phyloP scores from a whole-genome alignment of 148 eudicot species.

The Rhododendron simsii region DNA sequence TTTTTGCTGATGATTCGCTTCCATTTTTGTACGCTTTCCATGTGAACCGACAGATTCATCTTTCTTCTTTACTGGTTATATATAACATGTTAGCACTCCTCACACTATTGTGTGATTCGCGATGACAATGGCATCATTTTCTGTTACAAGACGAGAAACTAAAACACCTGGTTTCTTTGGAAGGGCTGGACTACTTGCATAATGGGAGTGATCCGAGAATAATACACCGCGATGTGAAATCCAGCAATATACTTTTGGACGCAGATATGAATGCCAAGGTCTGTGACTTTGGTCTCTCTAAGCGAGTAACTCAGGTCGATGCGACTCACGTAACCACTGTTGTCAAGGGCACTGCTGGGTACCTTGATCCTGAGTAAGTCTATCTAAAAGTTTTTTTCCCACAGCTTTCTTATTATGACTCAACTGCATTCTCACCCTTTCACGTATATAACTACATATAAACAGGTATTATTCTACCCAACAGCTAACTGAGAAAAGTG shows the following conservation, averaged over 20 bases:
- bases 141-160: not conserved
- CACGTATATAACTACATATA: not conserved
- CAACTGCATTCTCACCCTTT: not conserved
- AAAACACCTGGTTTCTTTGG: not conserved
- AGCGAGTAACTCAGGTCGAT: slow-evolving; percentile 54
- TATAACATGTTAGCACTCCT: not conserved
- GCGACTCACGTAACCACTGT: slow-evolving; percentile 67
- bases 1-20: not conserved
- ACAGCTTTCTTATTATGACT: not conserved
- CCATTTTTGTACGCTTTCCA: not conserved
- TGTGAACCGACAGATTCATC: not conserved
- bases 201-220: slow-evolving; percentile 70
- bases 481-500: slow-evolving; percentile 84
- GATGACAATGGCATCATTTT: not conserved
- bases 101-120: not conserved
- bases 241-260: slow-evolving; percentile 79
- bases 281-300: slow-evolving; percentile 78
- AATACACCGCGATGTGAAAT: slow-evolving; percentile 82
- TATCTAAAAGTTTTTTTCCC: not conserved
- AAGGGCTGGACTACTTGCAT: slow-evolving; percentile 83
- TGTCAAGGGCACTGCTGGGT: slow-evolving; percentile 87
- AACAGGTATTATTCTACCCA: slow-evolving; percentile 75
- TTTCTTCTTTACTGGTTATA: not conserved
- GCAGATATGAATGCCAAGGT: slow-evolving; percentile 70
- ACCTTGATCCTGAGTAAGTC: slow-evolving; percentile 85